Conservation (phyloP, 768 basidiomycete species). For the Suillus hirtellus region DNA sequence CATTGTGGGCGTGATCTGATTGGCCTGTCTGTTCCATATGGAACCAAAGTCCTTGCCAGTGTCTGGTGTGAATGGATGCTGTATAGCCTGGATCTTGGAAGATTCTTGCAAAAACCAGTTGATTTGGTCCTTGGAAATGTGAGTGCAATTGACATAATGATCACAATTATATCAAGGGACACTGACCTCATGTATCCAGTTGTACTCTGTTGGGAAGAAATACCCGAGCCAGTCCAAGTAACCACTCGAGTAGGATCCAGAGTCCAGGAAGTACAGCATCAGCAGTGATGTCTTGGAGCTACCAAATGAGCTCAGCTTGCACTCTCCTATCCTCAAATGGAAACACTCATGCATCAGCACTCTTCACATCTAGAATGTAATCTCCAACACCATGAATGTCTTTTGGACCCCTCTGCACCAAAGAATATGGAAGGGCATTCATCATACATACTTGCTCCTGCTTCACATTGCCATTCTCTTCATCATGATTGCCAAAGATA, state of each 20-base stretch:
- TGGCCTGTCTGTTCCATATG: constrained; percentile 63
- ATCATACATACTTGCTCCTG: constrained; percentile 68
- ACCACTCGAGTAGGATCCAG: constrained; percentile 72
- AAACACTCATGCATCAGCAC: constrained; percentile 76
- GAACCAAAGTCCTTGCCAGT: constrained; percentile 66
- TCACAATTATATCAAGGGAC: neutral
- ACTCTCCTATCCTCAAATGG: neutral
- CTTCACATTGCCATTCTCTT: constrained; percentile 63
- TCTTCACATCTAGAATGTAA: constrained; percentile 82
- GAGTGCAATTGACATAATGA: neutral
- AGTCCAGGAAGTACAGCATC: constrained; percentile 90
- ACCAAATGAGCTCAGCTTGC: constrained; percentile 10
- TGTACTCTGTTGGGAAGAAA: constrained; percentile 72
- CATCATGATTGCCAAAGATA: constrained; percentile 95
- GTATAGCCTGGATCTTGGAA: constrained; percentile 68
- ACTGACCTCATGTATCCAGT: constrained; percentile 75
- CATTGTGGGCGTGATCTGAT: constrained; percentile 56
- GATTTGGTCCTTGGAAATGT: constrained; percentile 57
- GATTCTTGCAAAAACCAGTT: constrained; percentile 91
- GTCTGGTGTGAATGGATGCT: constrained; percentile 84
- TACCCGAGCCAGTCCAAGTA: constrained; percentile 58
- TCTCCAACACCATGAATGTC: constrained; percentile 90
- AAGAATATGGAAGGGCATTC: constrained; percentile 81
- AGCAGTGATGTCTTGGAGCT: constrained; percentile 88
- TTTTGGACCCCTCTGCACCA: constrained; percentile 78